Evolutionary conservation across 192 early-diverging fungal species (phyloP), one percentile per base, ranked within the genome.

Genomic region (Pecoramyces ruminantium): DNA sequence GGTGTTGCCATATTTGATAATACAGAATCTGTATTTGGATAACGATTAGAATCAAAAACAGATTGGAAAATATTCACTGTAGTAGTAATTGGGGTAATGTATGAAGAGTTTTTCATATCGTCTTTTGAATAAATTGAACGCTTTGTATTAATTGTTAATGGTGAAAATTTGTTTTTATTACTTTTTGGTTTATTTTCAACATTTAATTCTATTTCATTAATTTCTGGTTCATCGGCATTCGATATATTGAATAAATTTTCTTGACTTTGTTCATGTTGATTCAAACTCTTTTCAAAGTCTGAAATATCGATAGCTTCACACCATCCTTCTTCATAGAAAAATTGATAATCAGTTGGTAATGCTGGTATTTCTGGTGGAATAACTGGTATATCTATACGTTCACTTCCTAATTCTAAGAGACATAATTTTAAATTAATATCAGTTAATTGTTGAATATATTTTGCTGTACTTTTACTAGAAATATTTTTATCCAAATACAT

Each of bases 391-490:
- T 77, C 85, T 17, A 93, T 82, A n/a, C 85, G 83, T 82, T 94
- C 91, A 4, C 91, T 92, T 27, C 88, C 91, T 78, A 94, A 83
- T 81, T 92, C 89, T 77, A 93, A 81, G 34, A 94, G 83, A 38
- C 89, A 88, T 78, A 94, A 82, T 79, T 90, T 90, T 17, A 94
- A 84, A n/a, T 88, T 89, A 30, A 93, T 86, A 78, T 94, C 92
- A 0, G 93, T 93, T 28, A 94, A 81, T 13, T 86, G 80, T 78
- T 89, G 87, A 25, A 94, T 87, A 39, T 87, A 89, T 81, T 86
- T 89, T 5, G 89, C 90, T 8, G 93, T 94, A 30, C 92, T 90
- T 78, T 90, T 88, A 39, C 86, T 92, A 11, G 83, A 83, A 80
- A 93, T 91, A 58, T 86, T 85, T 78, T 88, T 85, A 83, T 93